Conservation (phyloP, 2,329 filamentous ascomycete genomes). For the Paecilomyces dactylethromorphus region DNA sequence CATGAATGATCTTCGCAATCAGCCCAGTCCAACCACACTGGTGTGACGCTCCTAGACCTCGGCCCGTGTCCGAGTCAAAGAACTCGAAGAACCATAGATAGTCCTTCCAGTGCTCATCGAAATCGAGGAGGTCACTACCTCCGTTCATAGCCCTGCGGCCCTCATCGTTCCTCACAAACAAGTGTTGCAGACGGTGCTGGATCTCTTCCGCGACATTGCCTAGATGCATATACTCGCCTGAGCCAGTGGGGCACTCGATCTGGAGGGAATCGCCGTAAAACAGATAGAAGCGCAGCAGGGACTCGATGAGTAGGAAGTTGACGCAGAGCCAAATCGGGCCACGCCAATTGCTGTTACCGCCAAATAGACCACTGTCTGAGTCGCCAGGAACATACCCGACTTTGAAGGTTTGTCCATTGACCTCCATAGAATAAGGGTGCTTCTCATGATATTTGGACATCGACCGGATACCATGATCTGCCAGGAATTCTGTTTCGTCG, state of each 20-base stretch:
- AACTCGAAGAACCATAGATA: slow-evolving; percentile 96
- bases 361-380: slow-evolving; percentile 89
- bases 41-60: slow-evolving; percentile 84
- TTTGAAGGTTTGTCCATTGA: slow-evolving; percentile 82
- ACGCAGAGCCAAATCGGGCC: slow-evolving; percentile 94
- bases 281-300: slow-evolving; percentile 89
- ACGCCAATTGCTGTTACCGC: slow-evolving; percentile 97
- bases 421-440: slow-evolving; percentile 88
- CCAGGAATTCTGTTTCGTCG: slow-evolving; percentile 88
- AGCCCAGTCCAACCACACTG: slow-evolving; percentile 96
- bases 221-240: slow-evolving; percentile 90
- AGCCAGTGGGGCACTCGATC: slow-evolving; percentile 90
- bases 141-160: slow-evolving; percentile 84
- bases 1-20: slow-evolving; percentile 94
- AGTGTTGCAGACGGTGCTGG: slow-evolving; percentile 86
- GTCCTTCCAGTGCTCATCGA: slow-evolving; percentile 88
- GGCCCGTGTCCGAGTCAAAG: slow-evolving; percentile 87
- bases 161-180: slow-evolving; percentile 78
- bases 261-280: slow-evolving; percentile 87
- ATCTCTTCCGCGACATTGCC: slow-evolving; percentile 92
- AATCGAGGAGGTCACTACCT: slow-evolving; percentile 79
- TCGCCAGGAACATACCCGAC: slow-evolving; percentile 92
- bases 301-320: slow-evolving; percentile 91
- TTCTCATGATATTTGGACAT: slow-evolving; percentile 88
- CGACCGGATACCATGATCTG: slow-evolving; percentile 82